A percentile compares a stretch with the other conserved stretches of the same genome.
phyloP scores from a whole-genome alignment of 345 rosid genomes.

The Bruguiera sexangula region DNA sequence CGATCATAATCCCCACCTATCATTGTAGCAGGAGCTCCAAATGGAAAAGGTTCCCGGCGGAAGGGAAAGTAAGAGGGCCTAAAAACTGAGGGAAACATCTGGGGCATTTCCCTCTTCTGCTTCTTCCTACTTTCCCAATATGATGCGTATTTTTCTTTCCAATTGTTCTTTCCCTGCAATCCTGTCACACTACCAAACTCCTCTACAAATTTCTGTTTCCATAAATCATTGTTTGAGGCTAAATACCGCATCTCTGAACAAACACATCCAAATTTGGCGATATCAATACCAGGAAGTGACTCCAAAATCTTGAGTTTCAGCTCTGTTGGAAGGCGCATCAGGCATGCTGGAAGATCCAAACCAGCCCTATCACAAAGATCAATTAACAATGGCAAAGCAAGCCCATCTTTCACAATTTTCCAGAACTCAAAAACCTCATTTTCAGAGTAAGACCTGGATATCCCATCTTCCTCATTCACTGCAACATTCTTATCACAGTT shows the following conservation, averaged over 20 bases:
- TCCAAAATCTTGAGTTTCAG: constrained; percentile 63
- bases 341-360: constrained; percentile 53
- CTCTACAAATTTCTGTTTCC: constrained; percentile 52
- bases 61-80: constrained; percentile 5
- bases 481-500: constrained; percentile 15
- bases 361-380: constrained; percentile 52
- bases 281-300: constrained; percentile 48
- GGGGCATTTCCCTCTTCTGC: neutral
- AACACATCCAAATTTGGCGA: constrained; percentile 49
- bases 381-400: constrained; percentile 57
- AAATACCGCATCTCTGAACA: constrained; percentile 43
- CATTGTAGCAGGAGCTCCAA: constrained; percentile 11
- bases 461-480: constrained; percentile 18
- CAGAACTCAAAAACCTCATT: constrained; percentile 56
- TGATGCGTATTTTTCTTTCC: constrained; percentile 45
- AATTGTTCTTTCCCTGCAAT: constrained; percentile 12
- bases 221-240: constrained; percentile 48
- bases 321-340: constrained; percentile 58
- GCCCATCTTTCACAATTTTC: constrained; percentile 69
- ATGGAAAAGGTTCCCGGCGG: constrained; percentile 31
- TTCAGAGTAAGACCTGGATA: constrained; percentile 15
- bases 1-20: constrained; percentile 42
- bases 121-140: constrained; percentile 34
- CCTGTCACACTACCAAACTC: constrained; percentile 29
- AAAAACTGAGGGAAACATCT: neutral